Percentiles rank a stretch among this genome's conserved stretches.
These are phyloP conservation scores for Thraustochytrium sp. DNA, from an alignment of 352 stramenopile genomes.

Conservation along the genomic window DNA sequence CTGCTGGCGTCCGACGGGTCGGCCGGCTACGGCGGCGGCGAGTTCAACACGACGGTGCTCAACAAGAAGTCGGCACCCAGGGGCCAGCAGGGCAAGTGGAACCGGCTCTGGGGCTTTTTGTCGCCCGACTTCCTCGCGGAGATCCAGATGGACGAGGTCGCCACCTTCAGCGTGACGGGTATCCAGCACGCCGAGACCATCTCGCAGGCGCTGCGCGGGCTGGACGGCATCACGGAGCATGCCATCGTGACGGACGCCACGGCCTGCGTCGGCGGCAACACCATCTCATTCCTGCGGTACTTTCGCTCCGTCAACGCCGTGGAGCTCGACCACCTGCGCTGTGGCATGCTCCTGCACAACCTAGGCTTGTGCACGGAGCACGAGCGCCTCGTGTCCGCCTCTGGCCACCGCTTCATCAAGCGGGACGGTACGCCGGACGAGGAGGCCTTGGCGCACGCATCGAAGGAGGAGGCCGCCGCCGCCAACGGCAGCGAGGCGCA, in stretches of 20 bases:
- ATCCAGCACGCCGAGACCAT: conserved; percentile 18
- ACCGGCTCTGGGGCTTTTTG: conserved; percentile 45
- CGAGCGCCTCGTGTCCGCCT: not conserved
- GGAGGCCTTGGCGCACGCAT: not conserved
- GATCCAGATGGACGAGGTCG: conserved; percentile 51
- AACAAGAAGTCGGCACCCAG: not conserved
- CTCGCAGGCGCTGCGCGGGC: conserved; percentile 11
- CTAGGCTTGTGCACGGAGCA: conserved; percentile 33
- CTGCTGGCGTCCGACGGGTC: conserved; percentile 31
- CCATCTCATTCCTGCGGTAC: conserved; percentile 47
- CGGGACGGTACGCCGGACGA: not conserved
- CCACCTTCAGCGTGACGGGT: conserved; percentile 48
- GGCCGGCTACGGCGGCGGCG: conserved; percentile 25
- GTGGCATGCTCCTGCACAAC: conserved; percentile 48
- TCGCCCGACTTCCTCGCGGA: not conserved
- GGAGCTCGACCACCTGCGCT: conserved; percentile 44
- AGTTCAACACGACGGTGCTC: conserved; percentile 24
- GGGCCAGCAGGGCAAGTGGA: conserved; percentile 47
- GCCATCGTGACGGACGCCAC: conserved; percentile 46
- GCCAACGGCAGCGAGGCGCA: no score
- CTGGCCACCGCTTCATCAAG: not conserved
- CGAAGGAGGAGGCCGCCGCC: not conserved
- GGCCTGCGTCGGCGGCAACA: conserved; percentile 50
- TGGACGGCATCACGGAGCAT: conserved; percentile 30
- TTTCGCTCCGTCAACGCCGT: conserved; percentile 47